Percentiles rank a stretch among this genome's conserved stretches.
Conservation (phyloP, 2,329 filamentous ascomycete species). For the Neurospora sp. region DNA sequence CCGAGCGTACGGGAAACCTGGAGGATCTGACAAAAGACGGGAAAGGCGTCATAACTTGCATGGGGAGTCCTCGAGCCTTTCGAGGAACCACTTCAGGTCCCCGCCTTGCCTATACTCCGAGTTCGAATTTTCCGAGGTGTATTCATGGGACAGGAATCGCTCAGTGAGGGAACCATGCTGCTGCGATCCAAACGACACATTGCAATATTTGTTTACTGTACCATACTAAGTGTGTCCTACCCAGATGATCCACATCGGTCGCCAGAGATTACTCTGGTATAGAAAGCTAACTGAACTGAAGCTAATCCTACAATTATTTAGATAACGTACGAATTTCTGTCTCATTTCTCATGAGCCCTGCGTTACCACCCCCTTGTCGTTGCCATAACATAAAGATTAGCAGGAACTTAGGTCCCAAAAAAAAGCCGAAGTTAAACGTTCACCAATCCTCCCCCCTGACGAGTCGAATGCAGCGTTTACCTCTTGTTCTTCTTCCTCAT, state of each 20-base stretch:
- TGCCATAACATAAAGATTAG: background rate
- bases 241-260: background rate
- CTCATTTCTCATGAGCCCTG: background rate
- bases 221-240: background rate
- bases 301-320: background rate
- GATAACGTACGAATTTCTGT: background rate
- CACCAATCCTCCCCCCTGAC: background rate
- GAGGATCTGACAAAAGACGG: background rate
- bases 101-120: background rate
- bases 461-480: background rate
- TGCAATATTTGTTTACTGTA: background rate
- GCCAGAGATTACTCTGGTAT: background rate
- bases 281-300: background rate
- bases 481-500: slow-evolving; percentile 17
- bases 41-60: background rate
- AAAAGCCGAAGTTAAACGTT: background rate
- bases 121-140: background rate
- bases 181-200: background rate
- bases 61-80: background rate
- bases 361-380: background rate
- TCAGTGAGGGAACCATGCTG: background rate
- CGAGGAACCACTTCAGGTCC: background rate
- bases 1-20: background rate
- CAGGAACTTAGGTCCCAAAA: background rate
- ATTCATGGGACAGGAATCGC: background rate